These are phyloP conservation scores for Suillus bovinus DNA, from an alignment of 768 basidiomycete genomes.

Conservation along the genomic window DNA sequence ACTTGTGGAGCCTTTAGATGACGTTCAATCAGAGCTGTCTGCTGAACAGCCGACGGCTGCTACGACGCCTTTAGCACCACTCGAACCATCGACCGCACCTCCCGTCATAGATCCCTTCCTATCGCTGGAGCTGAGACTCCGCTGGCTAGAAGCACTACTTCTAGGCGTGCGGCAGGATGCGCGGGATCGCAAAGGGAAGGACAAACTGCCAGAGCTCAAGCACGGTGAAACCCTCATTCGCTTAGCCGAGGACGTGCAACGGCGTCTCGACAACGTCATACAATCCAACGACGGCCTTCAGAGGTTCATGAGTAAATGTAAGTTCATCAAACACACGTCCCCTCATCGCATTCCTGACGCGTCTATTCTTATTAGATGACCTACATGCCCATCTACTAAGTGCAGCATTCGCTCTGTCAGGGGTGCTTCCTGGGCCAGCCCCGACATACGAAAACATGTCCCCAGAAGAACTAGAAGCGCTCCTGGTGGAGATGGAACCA, in stretches of 20 bases:
- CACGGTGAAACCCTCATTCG: constrained; percentile 57
- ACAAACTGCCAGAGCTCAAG: constrained; percentile 40
- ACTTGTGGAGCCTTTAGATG: constrained; percentile 15
- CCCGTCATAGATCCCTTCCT: constrained; percentile 58
- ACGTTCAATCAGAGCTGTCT: constrained; percentile 23
- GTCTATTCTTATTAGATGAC: constrained; percentile 54
- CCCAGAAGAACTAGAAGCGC: constrained; percentile 64
- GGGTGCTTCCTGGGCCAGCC: constrained; percentile 46
- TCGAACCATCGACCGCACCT: constrained; percentile 9
- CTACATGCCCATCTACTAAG: constrained; percentile 74
- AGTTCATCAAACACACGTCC: constrained; percentile 26
- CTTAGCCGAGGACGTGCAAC: constrained; percentile 62
- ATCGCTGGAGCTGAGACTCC: constrained; percentile 71
- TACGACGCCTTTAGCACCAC: constrained; percentile 5
- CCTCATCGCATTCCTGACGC: constrained; percentile 5
- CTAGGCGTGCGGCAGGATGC: constrained; percentile 58
- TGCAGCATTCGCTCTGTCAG: constrained; percentile 76
- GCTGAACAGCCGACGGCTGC: neutral
- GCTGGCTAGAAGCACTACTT: constrained; percentile 80
- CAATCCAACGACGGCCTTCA: constrained; percentile 70
- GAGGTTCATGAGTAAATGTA: constrained; percentile 76
- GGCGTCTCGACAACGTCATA: constrained; percentile 54
- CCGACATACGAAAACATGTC: constrained; percentile 68
- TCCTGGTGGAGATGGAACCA: constrained; percentile 77
- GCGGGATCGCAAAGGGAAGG: constrained; percentile 41